These are phyloP conservation scores for Macrolepiota dolichaula DNA, from an alignment of 768 basidiomycete genomes.

Conservation along the genomic window DNA sequence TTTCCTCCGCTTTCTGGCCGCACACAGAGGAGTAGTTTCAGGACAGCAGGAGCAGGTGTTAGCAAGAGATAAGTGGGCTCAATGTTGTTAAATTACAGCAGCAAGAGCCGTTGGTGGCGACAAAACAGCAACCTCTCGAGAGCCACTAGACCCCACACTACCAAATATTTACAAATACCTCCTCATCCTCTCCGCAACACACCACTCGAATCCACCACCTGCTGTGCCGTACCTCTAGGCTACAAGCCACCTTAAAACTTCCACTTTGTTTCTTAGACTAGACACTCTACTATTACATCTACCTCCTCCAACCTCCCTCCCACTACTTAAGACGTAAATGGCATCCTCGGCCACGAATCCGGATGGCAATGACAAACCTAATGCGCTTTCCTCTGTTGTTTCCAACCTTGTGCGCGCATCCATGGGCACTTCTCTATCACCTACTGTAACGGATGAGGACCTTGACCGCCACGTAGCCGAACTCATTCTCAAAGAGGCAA, in stretches of 20 bases:
- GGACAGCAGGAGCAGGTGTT: no score
- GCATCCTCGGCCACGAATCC: not conserved
- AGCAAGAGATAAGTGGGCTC: not conserved
- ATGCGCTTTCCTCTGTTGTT: conserved; percentile 82
- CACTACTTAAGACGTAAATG: not conserved
- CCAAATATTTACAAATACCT: conserved; percentile 7
- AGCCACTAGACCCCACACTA: not conserved
- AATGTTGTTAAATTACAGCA: not conserved
- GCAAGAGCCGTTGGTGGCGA: not conserved
- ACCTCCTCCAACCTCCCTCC: not conserved
- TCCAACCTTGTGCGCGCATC: conserved; percentile 76
- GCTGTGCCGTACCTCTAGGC: not conserved
- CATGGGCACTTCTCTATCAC: conserved; percentile 63
- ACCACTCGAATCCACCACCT: not conserved
- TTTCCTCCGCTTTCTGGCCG: not conserved
- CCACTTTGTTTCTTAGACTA: not conserved
- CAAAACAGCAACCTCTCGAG: not conserved
- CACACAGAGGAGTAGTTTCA: not conserved
- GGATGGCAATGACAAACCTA: conserved; percentile 17
- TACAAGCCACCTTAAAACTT: not conserved
- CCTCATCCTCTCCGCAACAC: not conserved
- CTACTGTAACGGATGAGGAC: conserved; percentile 71
- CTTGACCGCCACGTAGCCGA: conserved; percentile 91
- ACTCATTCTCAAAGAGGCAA: conserved; percentile 89
- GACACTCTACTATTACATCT: not conserved